Evolutionary conservation across 129 eudicot species (phyloP).

Genomic region (Sambucus nigra): DNA sequence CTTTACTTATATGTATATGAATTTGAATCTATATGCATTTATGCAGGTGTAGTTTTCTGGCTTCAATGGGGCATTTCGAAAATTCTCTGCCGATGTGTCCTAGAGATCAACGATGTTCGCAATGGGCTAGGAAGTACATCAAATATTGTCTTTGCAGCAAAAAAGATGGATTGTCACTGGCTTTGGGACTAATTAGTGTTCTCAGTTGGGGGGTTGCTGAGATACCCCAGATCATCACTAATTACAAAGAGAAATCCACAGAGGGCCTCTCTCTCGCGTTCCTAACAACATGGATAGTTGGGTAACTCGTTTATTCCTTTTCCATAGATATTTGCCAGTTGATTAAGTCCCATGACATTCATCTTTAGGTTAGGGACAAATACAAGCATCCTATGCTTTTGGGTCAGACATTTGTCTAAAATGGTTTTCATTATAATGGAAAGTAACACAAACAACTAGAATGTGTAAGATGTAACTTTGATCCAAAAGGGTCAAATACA

Average conservation of each 20-base stretch:
- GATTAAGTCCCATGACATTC: background rate
- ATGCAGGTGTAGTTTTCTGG: slow-evolving; percentile 8
- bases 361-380: background rate
- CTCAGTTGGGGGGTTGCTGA: slow-evolving; percentile 71
- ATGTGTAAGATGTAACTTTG: too few species aligned
- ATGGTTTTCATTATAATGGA: background rate
- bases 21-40: too few species aligned
- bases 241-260: slow-evolving; percentile 44
- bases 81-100: slow-evolving; percentile 36
- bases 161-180: slow-evolving; percentile 46
- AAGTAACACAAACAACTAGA: too few species aligned
- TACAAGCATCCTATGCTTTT: background rate
- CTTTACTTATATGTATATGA: too few species aligned
- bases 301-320: slow-evolving; percentile 30
- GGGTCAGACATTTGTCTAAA: background rate
- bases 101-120: slow-evolving; percentile 33
- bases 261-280: slow-evolving; percentile 63
- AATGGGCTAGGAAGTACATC: slow-evolving; percentile 49
- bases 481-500: background rate
- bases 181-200: slow-evolving; percentile 53
- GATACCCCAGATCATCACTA: slow-evolving; percentile 66
- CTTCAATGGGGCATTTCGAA: slow-evolving; percentile 29
- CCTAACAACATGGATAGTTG: slow-evolving; percentile 60
- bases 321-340: background rate
- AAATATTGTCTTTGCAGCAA: slow-evolving; percentile 50